Base-by-base conservation (phyloP, 2,329 filamentous ascomycete species). In the Penicillium vulpinum region DNA sequence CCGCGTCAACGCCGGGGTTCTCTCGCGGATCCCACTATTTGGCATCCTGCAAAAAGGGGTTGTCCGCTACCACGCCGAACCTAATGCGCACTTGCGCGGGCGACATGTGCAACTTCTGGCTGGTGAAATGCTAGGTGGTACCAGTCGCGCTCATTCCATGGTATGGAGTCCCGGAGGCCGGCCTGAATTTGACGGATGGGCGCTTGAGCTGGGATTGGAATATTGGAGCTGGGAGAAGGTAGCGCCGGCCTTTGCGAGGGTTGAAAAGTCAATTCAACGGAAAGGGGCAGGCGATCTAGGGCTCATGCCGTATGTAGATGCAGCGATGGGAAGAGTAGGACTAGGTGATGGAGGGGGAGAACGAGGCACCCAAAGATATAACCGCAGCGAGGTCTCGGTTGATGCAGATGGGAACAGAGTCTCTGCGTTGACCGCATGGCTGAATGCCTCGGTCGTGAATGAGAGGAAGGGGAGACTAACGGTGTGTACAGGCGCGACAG, bases 191-290 rank as follows among this genome's bases (percentile, higher is more conserved):
- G 48, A 51, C 36, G 48, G 48, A 28, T 51, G 48, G 48, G 48
- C 48, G 11, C 18, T 38, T n/a, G 48, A 51, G 16, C 48, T 51
- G 21, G 48, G 38, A 11, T 9, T 51, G 10, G 48, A 51, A 2
- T 18, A 51, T 26, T 51, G 48, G 48, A 31, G 36, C 15, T 51
- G 50, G 50, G 50, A 45, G 6, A 52, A 45, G 29, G 50, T 52
- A n/a, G 29, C 24, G 5, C 50, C 50, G 4, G 50, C 50, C 3
- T 44, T 52, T 36, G 21, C 11, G 3, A 29, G 50, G 16, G 22
- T 52, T n/a, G 50, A 52, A 15, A n/a, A 29, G 22, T 29, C 9
- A 4, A 44, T 46, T 7, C 21, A 16, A 5, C 50, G 50, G 3
- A 35, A 44, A 8, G 29, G 11, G 5, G 40, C 50, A 2, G 50